A percentile compares a stretch with the other conserved stretches of the same genome.
These are phyloP conservation scores for Strobilomyces confusus DNA, from an alignment of 768 basidiomycete species.

Conservation along the genomic window DNA sequence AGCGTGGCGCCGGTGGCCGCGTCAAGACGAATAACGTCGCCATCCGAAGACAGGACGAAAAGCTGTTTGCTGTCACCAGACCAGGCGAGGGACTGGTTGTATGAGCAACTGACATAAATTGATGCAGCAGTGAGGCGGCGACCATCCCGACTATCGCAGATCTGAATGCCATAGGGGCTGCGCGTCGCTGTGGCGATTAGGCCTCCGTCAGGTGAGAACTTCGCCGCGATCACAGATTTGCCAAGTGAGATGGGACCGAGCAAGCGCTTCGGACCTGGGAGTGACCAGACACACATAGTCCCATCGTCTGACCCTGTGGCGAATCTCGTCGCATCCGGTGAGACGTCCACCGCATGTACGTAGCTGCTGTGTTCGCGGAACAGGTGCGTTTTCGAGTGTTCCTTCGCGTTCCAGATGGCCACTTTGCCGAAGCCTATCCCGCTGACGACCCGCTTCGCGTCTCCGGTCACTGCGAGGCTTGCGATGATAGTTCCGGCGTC, in stretches of 20 bases:
- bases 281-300: slow-evolving; percentile 5
- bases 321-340: background rate
- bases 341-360: slow-evolving; percentile 1
- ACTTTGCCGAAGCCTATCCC: background rate
- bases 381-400: background rate
- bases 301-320: background rate
- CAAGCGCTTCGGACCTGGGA: background rate
- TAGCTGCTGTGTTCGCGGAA: background rate
- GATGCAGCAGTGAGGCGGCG: background rate
- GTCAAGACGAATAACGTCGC: background rate
- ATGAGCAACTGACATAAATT: background rate
- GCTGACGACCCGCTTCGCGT: slow-evolving; percentile 3
- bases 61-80: background rate
- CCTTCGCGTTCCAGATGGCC: background rate
- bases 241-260: background rate
- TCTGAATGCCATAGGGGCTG: background rate
- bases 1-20: background rate
- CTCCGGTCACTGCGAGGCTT: background rate
- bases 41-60: background rate
- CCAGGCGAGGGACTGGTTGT: slow-evolving; percentile 2
- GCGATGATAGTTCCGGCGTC: background rate
- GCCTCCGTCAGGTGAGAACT: slow-evolving; percentile 10
- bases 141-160: slow-evolving; percentile 1
- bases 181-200: background rate
- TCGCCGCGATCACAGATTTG: background rate